Evolutionary conservation across 495 filamentous ascomycete species (phyloP), one percentile per base, ranked within the genome.

Genomic region (Penicillium salamii): DNA sequence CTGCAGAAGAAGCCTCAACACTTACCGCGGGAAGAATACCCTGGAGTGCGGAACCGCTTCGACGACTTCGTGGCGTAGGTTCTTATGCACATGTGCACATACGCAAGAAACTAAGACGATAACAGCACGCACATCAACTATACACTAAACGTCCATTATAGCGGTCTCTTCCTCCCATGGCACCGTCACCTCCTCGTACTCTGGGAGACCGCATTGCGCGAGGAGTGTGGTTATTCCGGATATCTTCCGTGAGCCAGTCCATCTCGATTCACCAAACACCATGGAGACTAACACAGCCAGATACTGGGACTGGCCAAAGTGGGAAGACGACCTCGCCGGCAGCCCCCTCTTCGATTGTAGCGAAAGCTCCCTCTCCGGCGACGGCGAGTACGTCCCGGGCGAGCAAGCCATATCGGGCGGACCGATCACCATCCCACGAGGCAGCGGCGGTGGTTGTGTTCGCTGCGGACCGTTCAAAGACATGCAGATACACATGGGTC

Each of bases 151-250:
- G 59, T 65, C 18, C 68, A 72, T 38, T 51, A 57, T 28, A 67
- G 50, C 36, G 67, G 66, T 3, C 35, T 69, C 49, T 86, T 89
- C 63, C 67, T 87, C 20, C 64, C 78, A 0, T 89, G 84, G 83
- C 85, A 91, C 53, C 74, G 87, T 15, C 82, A 81, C 46, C 87
- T 82, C 54, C 61, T 78, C 19, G 74, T 69, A 46, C 62, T 74
- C 2, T 87, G 77, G 63, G 86, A 89, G 60, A 74, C 75, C 47
- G 80, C 85, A 3, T 69, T 90, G 13, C 69, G 72, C 8, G 75
- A 83, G 3, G 86, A 90, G 57, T 90, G 87, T 55, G 81, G 81
- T 20, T 89, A 87, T 54, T 74, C 50, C 1, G 84, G 81, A 11
- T 66, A 65, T 44, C 76, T 80, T 1, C 65, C 65, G 55, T 67